Evolutionary conservation across 371 early-diverging fungal genomes (phyloP), one percentile per base, ranked within the genome.

Genomic region (Dinochytrium kinnereticum): DNA sequence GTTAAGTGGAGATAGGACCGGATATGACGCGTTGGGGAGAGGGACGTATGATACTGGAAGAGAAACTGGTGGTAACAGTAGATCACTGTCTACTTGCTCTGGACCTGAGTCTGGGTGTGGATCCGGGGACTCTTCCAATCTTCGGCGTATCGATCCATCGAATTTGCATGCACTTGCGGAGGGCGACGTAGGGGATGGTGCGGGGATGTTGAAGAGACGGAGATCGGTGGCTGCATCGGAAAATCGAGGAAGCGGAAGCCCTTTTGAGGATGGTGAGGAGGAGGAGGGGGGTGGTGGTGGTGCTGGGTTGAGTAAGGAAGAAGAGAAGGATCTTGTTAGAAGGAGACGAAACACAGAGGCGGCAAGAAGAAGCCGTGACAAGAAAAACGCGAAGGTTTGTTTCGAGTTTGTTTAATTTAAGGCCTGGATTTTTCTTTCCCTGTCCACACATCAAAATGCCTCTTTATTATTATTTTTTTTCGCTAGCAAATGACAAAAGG

Each of bases 261-360:
- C n/a, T n/a, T n/a, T n/a, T 44, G 44, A 44, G 44, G 44, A 44
- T 44, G 7, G 7, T 44, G 44, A 13, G 44, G 44, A 44, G 7
- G 44, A 44, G 19, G 44, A 44, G 44, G 44, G 19, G 7, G 44
- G 44, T 13, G 44, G 44, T 13, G 44, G 26, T 24, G 26, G 55
- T 5, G 55, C 26, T 7, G 55, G 55, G 55, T 7, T 53, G 55
- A 26, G 26, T 5, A 26, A 53, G 26, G 55, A 26, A 26, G 55
- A 53, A 21, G 55, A 53, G 55, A 53, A 53, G 55, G 55, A 53
- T 53, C 5, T 53, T 13, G 26, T 53, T 15, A 13, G 55, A 24
- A 53, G 55, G 55, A 53, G 26, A 26, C 13, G 55, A 53, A 53
- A 53, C 26, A 53, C 55, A 5, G 55, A 53, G 55, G 55, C 55